Conservation (phyloP, 768 basidiomycete genomes). For the Pleurotus salmoneostramineus region DNA sequence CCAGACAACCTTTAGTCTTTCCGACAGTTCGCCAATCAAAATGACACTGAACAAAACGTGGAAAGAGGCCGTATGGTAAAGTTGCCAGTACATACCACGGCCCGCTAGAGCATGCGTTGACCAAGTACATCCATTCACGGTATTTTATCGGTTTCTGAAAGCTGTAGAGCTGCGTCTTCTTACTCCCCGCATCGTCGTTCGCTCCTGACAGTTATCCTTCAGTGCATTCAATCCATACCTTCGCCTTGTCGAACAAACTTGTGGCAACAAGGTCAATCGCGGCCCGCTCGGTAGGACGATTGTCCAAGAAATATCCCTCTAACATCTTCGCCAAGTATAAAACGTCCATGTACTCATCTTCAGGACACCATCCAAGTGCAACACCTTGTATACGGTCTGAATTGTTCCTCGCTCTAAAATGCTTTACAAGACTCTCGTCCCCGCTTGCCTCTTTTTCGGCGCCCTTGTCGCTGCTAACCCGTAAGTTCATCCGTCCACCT, state of each 20-base stretch:
- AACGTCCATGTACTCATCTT: background rate
- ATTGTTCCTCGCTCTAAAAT: background rate
- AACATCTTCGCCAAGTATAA: no score
- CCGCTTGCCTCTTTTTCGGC: background rate
- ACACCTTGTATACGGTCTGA: background rate
- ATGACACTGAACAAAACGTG: no score
- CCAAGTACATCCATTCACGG: background rate
- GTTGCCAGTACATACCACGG: no score
- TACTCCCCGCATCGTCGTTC: background rate
- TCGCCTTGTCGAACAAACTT: no score
- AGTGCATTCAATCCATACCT: background rate
- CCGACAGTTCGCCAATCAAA: background rate
- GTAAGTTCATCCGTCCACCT: constrained; percentile 8
- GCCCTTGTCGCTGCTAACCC: constrained; percentile 15
- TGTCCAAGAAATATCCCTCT: no score
- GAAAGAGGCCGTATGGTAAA: no score
- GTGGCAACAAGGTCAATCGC: no score
- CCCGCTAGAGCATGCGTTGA: background rate
- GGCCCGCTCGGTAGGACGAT: no score
- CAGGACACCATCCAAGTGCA: background rate
- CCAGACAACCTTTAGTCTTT: background rate
- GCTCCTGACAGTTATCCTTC: background rate
- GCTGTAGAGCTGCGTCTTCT: background rate
- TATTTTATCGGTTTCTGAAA: background rate
- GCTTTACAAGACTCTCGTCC: constrained; percentile 7